These are phyloP conservation scores for Penicillium sp. DNA, from an alignment of 2,329 filamentous ascomycete genomes.

Conservation along the genomic window DNA sequence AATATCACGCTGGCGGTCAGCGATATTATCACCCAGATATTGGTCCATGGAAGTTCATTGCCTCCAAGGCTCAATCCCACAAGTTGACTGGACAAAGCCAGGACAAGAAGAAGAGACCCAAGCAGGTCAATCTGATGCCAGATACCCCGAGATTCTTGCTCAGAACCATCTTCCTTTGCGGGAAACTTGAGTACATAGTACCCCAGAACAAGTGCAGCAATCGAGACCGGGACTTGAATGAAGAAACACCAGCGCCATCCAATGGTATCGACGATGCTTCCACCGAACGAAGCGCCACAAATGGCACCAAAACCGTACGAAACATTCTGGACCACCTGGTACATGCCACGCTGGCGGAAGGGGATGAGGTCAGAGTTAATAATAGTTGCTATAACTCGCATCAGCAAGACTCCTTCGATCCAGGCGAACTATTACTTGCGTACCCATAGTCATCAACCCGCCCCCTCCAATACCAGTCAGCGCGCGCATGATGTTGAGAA, in stretches of 20 bases:
- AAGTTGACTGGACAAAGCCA: constrained; percentile 61
- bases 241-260: constrained; percentile 60
- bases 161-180: constrained; percentile 14
- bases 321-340: constrained; percentile 67
- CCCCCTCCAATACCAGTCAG: constrained; percentile 74
- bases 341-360: constrained; percentile 71
- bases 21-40: constrained; percentile 46
- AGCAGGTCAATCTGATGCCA: constrained; percentile 63
- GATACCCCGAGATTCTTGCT: constrained; percentile 28
- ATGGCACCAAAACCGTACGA: constrained; percentile 66
- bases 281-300: constrained; percentile 54
- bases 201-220: constrained; percentile 59
- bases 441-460: constrained; percentile 67
- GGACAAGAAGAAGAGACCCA: constrained; percentile 61
- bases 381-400: constrained; percentile 55
- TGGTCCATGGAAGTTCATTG: constrained; percentile 51
- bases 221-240: constrained; percentile 63
- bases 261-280: constrained; percentile 49
- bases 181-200: constrained; percentile 58
- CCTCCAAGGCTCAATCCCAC: constrained; percentile 51
- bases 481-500: constrained; percentile 71
- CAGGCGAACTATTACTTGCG: neutral
- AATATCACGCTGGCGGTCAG: constrained; percentile 45
- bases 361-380: constrained; percentile 75
- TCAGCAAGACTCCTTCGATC: neutral